Evolutionary conservation across 139 green algal species (phyloP).

Genomic region (Prasinococcaceae sp.): DNA sequence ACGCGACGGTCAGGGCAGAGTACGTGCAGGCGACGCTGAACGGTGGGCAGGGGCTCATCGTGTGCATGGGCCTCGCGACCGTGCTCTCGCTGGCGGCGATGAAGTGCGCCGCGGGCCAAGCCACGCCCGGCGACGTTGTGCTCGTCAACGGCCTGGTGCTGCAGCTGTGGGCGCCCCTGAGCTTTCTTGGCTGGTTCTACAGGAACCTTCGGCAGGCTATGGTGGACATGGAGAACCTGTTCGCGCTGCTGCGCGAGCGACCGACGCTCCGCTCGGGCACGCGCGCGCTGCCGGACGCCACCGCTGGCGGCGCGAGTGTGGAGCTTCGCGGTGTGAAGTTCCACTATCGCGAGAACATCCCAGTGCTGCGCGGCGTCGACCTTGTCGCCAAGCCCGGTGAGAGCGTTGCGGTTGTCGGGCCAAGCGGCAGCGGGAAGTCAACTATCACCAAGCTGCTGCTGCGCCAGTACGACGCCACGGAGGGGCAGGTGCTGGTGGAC

Average conservation of each 20-base stretch:
- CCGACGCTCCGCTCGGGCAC: no score
- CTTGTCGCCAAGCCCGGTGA: constrained; percentile 34
- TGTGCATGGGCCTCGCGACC: constrained; percentile 51
- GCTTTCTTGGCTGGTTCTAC: constrained; percentile 47
- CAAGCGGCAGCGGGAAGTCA: constrained; percentile 75
- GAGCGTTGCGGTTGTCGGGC: constrained; percentile 50
- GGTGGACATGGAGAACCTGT: constrained; percentile 91
- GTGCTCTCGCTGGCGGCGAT: constrained; percentile 37
- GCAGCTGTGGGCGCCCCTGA: constrained; percentile 85
- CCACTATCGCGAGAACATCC: no score
- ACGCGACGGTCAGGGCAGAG: constrained; percentile 44
- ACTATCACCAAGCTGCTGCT: constrained; percentile 62
- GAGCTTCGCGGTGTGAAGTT: no score
- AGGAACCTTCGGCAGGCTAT: constrained; percentile 72
- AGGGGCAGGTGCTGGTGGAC: constrained; percentile 51
- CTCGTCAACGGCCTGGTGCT: constrained; percentile 84
- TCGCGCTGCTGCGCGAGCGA: constrained; percentile 74
- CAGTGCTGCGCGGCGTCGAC: constrained; percentile 45
- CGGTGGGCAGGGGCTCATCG: constrained; percentile 69
- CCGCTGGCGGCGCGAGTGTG: no score
- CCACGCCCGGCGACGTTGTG: constrained; percentile 31
- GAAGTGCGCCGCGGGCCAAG: constrained; percentile 2
- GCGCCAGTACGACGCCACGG: constrained; percentile 68
- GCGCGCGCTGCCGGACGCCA: constrained; percentile 41
- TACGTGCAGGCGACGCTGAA: constrained; percentile 62